Conservation (phyloP, 2,329 filamentous ascomycete genomes). For the Aspergillus fructus region DNA sequence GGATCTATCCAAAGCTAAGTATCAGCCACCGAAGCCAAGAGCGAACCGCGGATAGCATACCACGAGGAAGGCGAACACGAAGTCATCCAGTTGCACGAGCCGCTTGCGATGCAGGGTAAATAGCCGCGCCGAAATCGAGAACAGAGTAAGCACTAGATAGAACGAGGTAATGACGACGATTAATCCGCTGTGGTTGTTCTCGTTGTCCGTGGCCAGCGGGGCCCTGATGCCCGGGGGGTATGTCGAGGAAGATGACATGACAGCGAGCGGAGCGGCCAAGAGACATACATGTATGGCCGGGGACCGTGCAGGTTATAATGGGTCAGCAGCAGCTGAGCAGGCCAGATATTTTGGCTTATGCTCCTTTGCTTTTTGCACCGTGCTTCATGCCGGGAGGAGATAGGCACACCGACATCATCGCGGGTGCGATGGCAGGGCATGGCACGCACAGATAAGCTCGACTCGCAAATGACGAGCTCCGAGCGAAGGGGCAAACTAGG, state of each 20-base stretch:
- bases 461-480: neutral
- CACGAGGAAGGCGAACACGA: slow-evolving; percentile 32
- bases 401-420: neutral
- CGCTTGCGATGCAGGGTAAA: slow-evolving; percentile 38
- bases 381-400: neutral
- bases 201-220: slow-evolving; percentile 37
- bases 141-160: slow-evolving; percentile 38
- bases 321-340: neutral
- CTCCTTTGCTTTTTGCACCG: neutral
- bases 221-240: slow-evolving; percentile 25
- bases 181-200: slow-evolving; percentile 42
- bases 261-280: neutral
- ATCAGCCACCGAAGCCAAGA: neutral
- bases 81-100: slow-evolving; percentile 35
- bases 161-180: slow-evolving; percentile 42
- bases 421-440: neutral
- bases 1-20: slow-evolving; percentile 22
- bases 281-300: neutral
- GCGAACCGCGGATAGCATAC: slow-evolving; percentile 16
- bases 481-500: neutral
- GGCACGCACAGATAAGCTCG: neutral
- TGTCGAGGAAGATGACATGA: neutral
- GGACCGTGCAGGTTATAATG: neutral
- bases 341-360: neutral
- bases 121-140: slow-evolving; percentile 40